phyloP scores from a whole-genome alignment of 768 basidiomycete species.

The Amyloporia xantha region DNA sequence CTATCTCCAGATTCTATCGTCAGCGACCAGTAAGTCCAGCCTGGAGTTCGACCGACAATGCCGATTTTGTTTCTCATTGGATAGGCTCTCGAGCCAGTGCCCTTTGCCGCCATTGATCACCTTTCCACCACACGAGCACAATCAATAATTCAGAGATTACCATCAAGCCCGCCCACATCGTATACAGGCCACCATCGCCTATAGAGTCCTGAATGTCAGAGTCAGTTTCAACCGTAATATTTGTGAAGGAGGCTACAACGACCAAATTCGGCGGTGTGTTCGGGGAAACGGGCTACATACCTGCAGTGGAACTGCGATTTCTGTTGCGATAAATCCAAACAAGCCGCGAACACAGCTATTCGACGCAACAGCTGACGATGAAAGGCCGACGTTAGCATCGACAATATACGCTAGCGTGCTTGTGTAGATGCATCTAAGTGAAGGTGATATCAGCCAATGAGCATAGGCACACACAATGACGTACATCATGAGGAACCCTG shows the following conservation, averaged over 20 bases:
- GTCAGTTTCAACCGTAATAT: too few species aligned
- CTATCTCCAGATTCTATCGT: too few species aligned
- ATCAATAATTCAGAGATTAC: conserved; percentile 46
- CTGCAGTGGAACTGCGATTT: conserved; percentile 71
- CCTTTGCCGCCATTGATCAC: conserved; percentile 48
- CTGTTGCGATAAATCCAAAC: conserved; percentile 59
- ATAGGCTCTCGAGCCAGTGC: not conserved
- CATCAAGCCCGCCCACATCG: conserved; percentile 54
- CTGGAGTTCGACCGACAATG: not conserved
- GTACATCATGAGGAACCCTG: conserved; percentile 72
- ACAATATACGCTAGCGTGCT: conserved; percentile 79
- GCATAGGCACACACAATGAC: conserved; percentile 44
- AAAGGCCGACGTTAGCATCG: conserved; percentile 78
- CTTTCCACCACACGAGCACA: conserved; percentile 57
- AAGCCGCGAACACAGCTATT: conserved; percentile 74
- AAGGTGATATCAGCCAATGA: conserved; percentile 8
- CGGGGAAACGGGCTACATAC: conserved; percentile 55
- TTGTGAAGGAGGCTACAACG: conserved; percentile 21
- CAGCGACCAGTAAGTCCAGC: not conserved
- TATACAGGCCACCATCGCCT: conserved; percentile 79
- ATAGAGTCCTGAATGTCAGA: conserved; percentile 42
- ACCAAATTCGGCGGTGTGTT: conserved; percentile 68
- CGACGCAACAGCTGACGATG: conserved; percentile 64
- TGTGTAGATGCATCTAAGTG: conserved; percentile 56
- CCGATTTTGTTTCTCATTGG: too few species aligned